Evolutionary conservation across 805 yeast species (phyloP).

Genomic region (Lipomyces starkeyi): DNA sequence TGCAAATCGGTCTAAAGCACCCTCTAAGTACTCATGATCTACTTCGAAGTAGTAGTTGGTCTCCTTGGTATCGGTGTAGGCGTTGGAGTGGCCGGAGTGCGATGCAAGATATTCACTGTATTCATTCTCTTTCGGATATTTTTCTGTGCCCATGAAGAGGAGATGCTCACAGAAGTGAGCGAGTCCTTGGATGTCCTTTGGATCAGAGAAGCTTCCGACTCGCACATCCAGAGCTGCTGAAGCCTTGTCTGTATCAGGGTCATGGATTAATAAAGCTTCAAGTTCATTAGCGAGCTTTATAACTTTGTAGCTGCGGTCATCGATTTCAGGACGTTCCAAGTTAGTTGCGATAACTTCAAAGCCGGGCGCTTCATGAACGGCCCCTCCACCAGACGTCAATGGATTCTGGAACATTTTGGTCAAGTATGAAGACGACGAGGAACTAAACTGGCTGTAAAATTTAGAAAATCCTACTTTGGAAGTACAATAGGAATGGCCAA

Average conservation of each 20-base stretch:
- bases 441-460: slow-evolving; percentile 18
- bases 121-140: slow-evolving; percentile 77
- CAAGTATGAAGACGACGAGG: slow-evolving; percentile 2
- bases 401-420: slow-evolving; percentile 14
- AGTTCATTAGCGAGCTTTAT: slow-evolving; percentile 74
- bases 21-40: slow-evolving; percentile 73
- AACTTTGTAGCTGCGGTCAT: slow-evolving; percentile 76
- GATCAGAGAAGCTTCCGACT: slow-evolving; percentile 83
- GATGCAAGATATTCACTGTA: slow-evolving; percentile 74
- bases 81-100: slow-evolving; percentile 90
- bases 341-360: slow-evolving; percentile 30
- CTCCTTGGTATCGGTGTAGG: slow-evolving; percentile 86
- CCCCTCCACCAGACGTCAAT: slow-evolving; percentile 17
- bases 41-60: slow-evolving; percentile 93
- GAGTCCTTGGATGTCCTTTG: slow-evolving; percentile 70
- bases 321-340: slow-evolving; percentile 55
- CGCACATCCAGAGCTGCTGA: slow-evolving; percentile 77
- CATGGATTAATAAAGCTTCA: slow-evolving; percentile 71
- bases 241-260: slow-evolving; percentile 66
- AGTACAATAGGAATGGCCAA: not conserved
- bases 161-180: slow-evolving; percentile 92
- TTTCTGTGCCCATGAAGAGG: slow-evolving; percentile 79
- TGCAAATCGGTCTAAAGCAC: slow-evolving; percentile 90
- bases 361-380: slow-evolving; percentile 10
- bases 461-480: slow-evolving; percentile 14